These are phyloP conservation scores for Diaporthe helianthi DNA, from an alignment of 2,329 filamentous ascomycete species.

Conservation along the genomic window DNA sequence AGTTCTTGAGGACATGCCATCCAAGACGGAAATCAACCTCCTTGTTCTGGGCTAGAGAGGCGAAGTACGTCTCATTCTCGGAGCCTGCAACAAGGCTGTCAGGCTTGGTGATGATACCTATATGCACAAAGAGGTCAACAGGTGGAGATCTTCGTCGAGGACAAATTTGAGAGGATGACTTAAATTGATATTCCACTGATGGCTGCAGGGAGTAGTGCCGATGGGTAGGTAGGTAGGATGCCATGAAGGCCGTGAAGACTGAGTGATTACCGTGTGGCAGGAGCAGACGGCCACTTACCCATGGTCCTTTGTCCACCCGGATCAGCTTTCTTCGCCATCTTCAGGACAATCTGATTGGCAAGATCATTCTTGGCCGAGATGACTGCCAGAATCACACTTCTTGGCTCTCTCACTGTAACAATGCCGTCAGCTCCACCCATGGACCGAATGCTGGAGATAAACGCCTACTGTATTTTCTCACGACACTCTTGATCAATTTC, in stretches of 20 bases:
- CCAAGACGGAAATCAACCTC: slow-evolving; percentile 38
- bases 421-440: background rate
- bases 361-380: slow-evolving; percentile 63
- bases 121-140: no score
- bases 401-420: slow-evolving; percentile 50
- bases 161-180: no score
- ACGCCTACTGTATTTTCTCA: slow-evolving; percentile 55
- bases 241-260: no score
- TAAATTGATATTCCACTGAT: background rate
- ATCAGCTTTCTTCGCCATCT: slow-evolving; percentile 50
- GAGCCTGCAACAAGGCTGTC: slow-evolving; percentile 48
- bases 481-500: slow-evolving; percentile 54
- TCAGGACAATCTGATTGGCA: slow-evolving; percentile 63
- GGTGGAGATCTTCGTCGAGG: no score
- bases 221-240: background rate
- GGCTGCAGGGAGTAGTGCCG: background rate
- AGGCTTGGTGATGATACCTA: slow-evolving; percentile 62
- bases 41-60: slow-evolving; percentile 43
- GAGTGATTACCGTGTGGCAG: slow-evolving; percentile 36
- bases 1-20: slow-evolving; percentile 55
- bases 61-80: slow-evolving; percentile 42
- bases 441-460: rapidly evolving
- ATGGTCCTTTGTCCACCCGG: slow-evolving; percentile 51
- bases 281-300: slow-evolving; percentile 53
- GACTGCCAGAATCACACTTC: slow-evolving; percentile 66